Percentiles rank a stretch among this genome's conserved stretches.
These are phyloP conservation scores for Penicillium sp. DNA, from an alignment of 2,329 filamentous ascomycete species.

Conservation along the genomic window DNA sequence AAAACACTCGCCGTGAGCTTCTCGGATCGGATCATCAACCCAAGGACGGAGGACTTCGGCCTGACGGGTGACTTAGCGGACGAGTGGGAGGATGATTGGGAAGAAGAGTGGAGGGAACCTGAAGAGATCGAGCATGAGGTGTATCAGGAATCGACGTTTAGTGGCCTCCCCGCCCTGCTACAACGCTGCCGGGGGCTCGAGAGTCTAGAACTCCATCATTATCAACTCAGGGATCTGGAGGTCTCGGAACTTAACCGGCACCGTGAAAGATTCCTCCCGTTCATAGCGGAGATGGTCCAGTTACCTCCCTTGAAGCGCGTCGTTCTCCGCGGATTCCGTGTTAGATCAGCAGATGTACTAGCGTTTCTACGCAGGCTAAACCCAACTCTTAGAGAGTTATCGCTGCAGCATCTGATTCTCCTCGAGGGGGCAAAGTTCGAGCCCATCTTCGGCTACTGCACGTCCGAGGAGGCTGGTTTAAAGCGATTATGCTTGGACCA, in stretches of 20 bases:
- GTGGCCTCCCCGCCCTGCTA: not conserved
- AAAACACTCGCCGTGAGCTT: slow-evolving; percentile 7
- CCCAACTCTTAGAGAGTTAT: not conserved
- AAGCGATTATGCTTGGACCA: slow-evolving; percentile 9
- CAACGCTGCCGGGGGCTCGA: slow-evolving; percentile 6
- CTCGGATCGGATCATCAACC: slow-evolving; percentile 8
- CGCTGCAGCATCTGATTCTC: not conserved
- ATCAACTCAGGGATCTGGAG: not conserved
- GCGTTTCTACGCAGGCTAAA: not conserved
- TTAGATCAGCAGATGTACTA: slow-evolving; percentile 7
- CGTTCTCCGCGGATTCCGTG: slow-evolving; percentile 1
- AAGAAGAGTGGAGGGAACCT: not conserved
- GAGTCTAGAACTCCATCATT: slow-evolving; percentile 14
- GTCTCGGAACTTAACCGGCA: not conserved
- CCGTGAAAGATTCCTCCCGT: slow-evolving; percentile 2
- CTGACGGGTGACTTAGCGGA: slow-evolving; percentile 6
- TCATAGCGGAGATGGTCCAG: slow-evolving; percentile 2
- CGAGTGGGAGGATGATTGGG: not conserved
- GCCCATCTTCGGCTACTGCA: slow-evolving; percentile 13
- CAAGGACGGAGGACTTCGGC: not conserved
- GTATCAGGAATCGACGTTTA: slow-evolving; percentile 2
- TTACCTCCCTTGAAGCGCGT: slow-evolving; percentile 1
- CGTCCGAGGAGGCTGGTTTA: not conserved
- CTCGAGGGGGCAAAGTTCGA: not conserved
- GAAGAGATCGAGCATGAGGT: slow-evolving; percentile 2